phyloP scores from a whole-genome alignment of 495 filamentous ascomycete genomes.

The Penicillium maclennaniae region DNA sequence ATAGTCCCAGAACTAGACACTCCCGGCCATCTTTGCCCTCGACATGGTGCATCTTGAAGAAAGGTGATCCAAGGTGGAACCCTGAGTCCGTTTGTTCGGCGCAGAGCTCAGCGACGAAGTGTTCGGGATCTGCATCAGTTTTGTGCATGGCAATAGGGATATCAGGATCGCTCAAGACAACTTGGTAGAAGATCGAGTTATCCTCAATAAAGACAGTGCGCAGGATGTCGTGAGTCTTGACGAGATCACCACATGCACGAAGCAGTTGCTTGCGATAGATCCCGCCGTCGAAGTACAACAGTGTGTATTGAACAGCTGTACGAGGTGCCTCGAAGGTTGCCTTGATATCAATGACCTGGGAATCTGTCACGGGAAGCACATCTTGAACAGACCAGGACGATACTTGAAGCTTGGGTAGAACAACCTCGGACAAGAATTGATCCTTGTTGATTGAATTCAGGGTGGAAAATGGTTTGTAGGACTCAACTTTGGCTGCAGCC shows the following conservation, averaged over 20 bases:
- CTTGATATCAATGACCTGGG: slow-evolving; percentile 46
- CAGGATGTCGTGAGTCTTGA: slow-evolving; percentile 56
- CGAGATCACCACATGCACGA: slow-evolving; percentile 36
- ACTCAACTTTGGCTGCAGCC: slow-evolving; percentile 7
- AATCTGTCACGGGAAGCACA: slow-evolving; percentile 31
- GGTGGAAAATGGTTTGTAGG: slow-evolving; percentile 35
- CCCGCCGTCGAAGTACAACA: slow-evolving; percentile 33
- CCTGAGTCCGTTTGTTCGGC: slow-evolving; percentile 33
- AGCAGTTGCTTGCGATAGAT: slow-evolving; percentile 30
- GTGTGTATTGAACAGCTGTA: slow-evolving; percentile 43
- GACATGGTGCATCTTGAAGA: slow-evolving; percentile 52
- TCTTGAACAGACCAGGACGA: slow-evolving; percentile 32
- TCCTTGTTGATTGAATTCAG: slow-evolving; percentile 31
- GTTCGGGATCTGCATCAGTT: slow-evolving; percentile 35
- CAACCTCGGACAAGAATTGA: slow-evolving; percentile 19
- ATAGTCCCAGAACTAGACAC: slow-evolving; percentile 55
- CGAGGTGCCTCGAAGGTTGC: slow-evolving; percentile 48
- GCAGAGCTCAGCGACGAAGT: slow-evolving; percentile 41
- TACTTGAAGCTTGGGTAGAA: slow-evolving; percentile 30
- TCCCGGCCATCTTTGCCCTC: slow-evolving; percentile 32
- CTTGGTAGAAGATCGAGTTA: slow-evolving; percentile 44
- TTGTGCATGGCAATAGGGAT: slow-evolving; percentile 26
- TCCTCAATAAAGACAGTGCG: slow-evolving; percentile 61
- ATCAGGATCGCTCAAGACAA: slow-evolving; percentile 47
- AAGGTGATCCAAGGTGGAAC: slow-evolving; percentile 52